Evolutionary conservation across 768 basidiomycete species (phyloP), one percentile per base, ranked within the genome.

Genomic region (Calocera viscosa): DNA sequence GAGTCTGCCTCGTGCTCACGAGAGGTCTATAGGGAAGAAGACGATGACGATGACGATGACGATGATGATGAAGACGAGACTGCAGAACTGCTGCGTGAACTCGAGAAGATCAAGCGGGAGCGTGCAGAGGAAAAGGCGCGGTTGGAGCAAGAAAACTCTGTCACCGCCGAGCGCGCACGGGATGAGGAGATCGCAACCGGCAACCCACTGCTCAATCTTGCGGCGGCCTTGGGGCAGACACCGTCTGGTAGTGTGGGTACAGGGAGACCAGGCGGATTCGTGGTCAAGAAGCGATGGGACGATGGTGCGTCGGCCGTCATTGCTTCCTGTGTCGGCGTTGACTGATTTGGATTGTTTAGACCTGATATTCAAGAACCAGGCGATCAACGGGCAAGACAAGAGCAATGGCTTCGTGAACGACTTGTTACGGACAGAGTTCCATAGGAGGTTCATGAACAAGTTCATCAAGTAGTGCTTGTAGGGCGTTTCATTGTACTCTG

Each of bases 41-140:
- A 83, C 8, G 81, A 82, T 7, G 75, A 78, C 26, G 16, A 17
- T 0, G 84, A 86, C 12, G 83, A 78, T 11, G 79, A 79, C 12
- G 78, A 78, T 1, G 83, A 88, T 19, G 89, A 91, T 10, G 94
- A 95, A 69, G 91, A 93, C 72, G 92, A 95, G 65, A 92, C 93
- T 0, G 93, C 93, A 0, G 95, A 96, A 72, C 81, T 99, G 26
- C 80, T 99, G 69, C 86, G 93, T 28, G 96, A 99, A 75, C 82
- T 99, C n/a, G 95, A 96, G 77, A 97, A 95, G 80, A 97, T 98
- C 71, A 97, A 96, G 77, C 87, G 87, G 60, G 94, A 98, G 73
- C 83, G 95, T 11, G 94, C 94, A 12, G 94, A 89, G 72, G 96
- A 98, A 77, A 93, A 93, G 74, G 88, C 82, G 39, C 81, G 90